A percentile compares a stretch with the other conserved stretches of the same genome.
These are phyloP conservation scores for Kurtzmaniella quercitrusa DNA, from an alignment of 1,139 yeast species.

Conservation along the genomic window DNA sequence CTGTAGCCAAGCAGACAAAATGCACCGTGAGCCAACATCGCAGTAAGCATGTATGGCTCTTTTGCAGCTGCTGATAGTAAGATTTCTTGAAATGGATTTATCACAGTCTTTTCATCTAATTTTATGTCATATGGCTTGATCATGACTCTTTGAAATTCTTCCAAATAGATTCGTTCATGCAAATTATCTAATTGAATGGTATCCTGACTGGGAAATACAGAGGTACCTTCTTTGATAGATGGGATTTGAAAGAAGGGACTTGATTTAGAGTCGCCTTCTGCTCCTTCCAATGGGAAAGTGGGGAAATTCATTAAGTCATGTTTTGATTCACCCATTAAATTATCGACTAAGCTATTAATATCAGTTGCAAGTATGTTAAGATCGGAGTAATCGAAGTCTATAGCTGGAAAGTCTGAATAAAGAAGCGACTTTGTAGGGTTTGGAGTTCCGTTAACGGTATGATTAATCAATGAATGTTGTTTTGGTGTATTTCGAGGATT, in stretches of 20 bases:
- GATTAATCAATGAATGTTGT: no score
- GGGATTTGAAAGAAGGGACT: background rate
- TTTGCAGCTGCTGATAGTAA: slow-evolving; percentile 54
- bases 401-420: slow-evolving; percentile 1
- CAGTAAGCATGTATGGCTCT: slow-evolving; percentile 63
- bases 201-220: background rate
- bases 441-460: no score
- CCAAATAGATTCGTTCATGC: slow-evolving; percentile 47
- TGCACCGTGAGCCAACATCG: slow-evolving; percentile 73
- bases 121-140: slow-evolving; percentile 61
- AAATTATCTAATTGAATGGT: slow-evolving; percentile 31
- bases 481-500: background rate
- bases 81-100: slow-evolving; percentile 66
- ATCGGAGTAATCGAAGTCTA: slow-evolving; percentile 21
- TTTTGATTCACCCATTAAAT: slow-evolving; percentile 36
- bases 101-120: slow-evolving; percentile 27
- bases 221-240: background rate
- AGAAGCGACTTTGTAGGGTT: background rate
- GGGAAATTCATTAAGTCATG: slow-evolving; percentile 11
- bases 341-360: slow-evolving; percentile 39
- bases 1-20: slow-evolving; percentile 45
- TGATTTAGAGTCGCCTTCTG: background rate
- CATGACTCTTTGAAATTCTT: slow-evolving; percentile 52
- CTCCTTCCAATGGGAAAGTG: background rate
- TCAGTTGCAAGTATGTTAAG: slow-evolving; percentile 37